A percentile compares a stretch with the other conserved stretches of the same genome.
phyloP scores from a whole-genome alignment of 768 basidiomycete species.

The Roridomyces roridus region DNA sequence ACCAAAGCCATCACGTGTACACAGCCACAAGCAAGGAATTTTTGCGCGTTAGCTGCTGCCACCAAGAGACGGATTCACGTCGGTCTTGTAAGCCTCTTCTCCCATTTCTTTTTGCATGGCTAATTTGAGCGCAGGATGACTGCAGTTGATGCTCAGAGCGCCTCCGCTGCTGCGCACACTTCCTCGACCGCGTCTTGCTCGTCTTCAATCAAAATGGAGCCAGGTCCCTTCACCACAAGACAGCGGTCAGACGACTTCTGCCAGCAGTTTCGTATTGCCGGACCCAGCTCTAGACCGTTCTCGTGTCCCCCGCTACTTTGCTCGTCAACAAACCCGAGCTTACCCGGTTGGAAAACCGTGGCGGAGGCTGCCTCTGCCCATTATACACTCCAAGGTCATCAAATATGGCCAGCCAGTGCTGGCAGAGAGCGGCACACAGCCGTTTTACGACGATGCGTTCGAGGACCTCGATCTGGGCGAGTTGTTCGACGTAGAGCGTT shows the following conservation, averaged over 20 bases:
- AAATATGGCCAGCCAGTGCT: conserved; percentile 10
- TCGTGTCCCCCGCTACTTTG: conserved; percentile 5
- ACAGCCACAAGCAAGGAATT: conserved; percentile 2
- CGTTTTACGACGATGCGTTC: conserved; percentile 24
- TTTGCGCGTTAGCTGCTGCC: conserved; percentile 1
- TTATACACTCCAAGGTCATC: conserved; percentile 15
- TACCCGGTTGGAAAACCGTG: conserved; percentile 36
- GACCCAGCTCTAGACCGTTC: conserved; percentile 9
- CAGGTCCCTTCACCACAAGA: conserved; percentile 21
- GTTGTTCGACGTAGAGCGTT: conserved; percentile 15
- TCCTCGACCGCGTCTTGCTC: conserved; percentile 35
- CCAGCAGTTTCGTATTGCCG: conserved; percentile 8
- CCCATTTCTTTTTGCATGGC: neutral
- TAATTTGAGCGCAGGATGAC: conserved; percentile 62
- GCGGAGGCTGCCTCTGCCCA: conserved; percentile 18
- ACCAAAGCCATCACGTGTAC: neutral
- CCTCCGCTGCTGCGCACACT: conserved; percentile 75
- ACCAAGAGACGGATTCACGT: conserved; percentile 12
- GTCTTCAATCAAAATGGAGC: conserved; percentile 19
- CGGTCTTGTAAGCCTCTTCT: conserved; percentile 18
- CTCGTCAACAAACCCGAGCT: conserved; percentile 4
- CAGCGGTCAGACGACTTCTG: conserved; percentile 8
- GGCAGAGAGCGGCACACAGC: conserved; percentile 2
- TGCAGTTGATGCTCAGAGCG: conserved; percentile 87
- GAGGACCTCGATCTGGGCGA: conserved; percentile 18